Percentiles rank a stretch among this genome's conserved stretches.
These are phyloP conservation scores for Fomitopsis schrenkii DNA, from an alignment of 1,284 basidiomycete species.

Conservation along the genomic window DNA sequence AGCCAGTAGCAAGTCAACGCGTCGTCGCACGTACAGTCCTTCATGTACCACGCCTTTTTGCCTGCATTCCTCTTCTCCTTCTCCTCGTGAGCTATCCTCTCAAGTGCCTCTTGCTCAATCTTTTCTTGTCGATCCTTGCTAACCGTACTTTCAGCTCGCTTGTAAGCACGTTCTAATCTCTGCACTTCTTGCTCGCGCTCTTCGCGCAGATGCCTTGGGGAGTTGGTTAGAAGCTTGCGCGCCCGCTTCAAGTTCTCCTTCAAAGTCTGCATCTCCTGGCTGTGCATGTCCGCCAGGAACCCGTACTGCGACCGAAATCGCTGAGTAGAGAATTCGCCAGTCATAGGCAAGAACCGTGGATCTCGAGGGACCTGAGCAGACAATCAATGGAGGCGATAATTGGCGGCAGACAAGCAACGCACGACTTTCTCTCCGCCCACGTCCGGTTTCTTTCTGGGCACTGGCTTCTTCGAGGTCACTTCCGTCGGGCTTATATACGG, in stretches of 20 bases:
- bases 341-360: constrained; percentile 81
- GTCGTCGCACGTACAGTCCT: constrained; percentile 56
- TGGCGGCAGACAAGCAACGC: constrained; percentile 21
- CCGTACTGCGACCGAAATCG: constrained; percentile 76
- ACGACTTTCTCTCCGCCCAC: constrained; percentile 71
- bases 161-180: constrained; percentile 75
- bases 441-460: constrained; percentile 74
- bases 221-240: constrained; percentile 59
- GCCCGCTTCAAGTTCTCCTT: constrained; percentile 67
- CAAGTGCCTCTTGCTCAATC: constrained; percentile 65
- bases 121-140: constrained; percentile 72
- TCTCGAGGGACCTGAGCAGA: constrained; percentile 69
- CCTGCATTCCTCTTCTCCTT: constrained; percentile 68
- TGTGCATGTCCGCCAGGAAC: constrained; percentile 73
- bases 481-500: constrained; percentile 64
- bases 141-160: constrained; percentile 74
- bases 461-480: constrained; percentile 83
- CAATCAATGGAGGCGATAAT: background rate
- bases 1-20: background rate
- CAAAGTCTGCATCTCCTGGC: constrained; percentile 64
- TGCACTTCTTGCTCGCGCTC: constrained; percentile 70
- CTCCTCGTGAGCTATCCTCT: constrained; percentile 63
- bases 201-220: constrained; percentile 60
- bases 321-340: constrained; percentile 67
- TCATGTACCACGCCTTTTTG: constrained; percentile 86